These are phyloP conservation scores for Epicoccum nigrum DNA, from an alignment of 2,329 filamentous ascomycete genomes.

Conservation along the genomic window DNA sequence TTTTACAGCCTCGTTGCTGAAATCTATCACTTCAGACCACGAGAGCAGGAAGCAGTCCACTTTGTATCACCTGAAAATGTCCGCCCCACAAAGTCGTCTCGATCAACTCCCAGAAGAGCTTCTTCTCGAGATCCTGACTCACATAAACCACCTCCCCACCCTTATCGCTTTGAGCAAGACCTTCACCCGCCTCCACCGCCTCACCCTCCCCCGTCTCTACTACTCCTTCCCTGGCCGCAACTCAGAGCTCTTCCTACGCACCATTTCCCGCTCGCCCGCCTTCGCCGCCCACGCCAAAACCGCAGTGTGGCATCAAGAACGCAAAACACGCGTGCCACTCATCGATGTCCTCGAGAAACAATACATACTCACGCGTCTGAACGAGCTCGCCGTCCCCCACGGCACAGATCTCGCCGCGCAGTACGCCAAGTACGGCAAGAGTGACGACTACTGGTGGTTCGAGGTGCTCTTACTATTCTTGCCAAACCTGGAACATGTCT, in stretches of 20 bases:
- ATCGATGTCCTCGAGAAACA: slow-evolving; percentile 5
- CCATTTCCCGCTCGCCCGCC: not conserved
- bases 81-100: no score
- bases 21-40: no score
- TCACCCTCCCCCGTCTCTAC: slow-evolving; percentile 5
- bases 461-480: slow-evolving; percentile 6
- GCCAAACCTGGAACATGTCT: not conserved
- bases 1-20: no score
- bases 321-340: not conserved
- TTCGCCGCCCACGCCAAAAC: not conserved
- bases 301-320: slow-evolving; percentile 5
- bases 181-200: slow-evolving; percentile 7
- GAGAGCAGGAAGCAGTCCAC: no score
- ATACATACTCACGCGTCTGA: not conserved
- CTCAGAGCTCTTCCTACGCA: slow-evolving; percentile 11
- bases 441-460: slow-evolving; percentile 11
- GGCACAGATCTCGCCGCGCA: slow-evolving; percentile 5
- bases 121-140: not conserved
- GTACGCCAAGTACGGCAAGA: slow-evolving; percentile 1
- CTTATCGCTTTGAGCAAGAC: not conserved
- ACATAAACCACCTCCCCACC: not conserved
- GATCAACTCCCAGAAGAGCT: slow-evolving; percentile 14
- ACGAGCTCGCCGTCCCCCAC: slow-evolving; percentile 3
- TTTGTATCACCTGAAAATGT: not conserved
- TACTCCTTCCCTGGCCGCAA: slow-evolving; percentile 4